Base-by-base conservation (phyloP, 768 basidiomycete species). In the Macrolepiota albuminosa region DNA sequence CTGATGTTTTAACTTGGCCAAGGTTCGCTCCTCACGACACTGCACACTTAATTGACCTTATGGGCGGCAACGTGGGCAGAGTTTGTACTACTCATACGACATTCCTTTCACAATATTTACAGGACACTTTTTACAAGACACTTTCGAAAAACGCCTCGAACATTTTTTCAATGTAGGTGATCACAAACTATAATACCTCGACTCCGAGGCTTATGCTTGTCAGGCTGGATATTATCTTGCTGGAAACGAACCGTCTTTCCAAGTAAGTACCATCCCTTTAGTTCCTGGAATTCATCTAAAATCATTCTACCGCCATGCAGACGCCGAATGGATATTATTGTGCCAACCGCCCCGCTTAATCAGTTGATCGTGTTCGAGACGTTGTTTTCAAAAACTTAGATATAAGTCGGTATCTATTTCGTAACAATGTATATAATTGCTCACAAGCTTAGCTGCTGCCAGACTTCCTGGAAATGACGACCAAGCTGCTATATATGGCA, bases 401-500 rank as follows among this genome's bases (percentile, higher is more conserved):
- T 64, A 84, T 84, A 64, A 84, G 87, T 87, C 54, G 63, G 83
- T 66, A 8, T 11, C 56, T 46, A 11, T 46, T n/a, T 36, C 13
- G 13, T n/a, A 54, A 6, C 26, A 43, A 57, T 10, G 54, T 62
- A 42, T 45, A n/a, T 14, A 13, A 42, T 56, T 54, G 13, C 55
- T n/a, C 6, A 54, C 5, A 8, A 42, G 13, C 21, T 46, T 40
- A 89, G 86, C 82, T 54, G 72, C 83, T 16, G 84, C 76, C n/a
- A 86, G 87, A 9, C 68, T 89, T 3, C 87, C 87, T 2, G 86
- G 87, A 42, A 88, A 88, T 61, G 87, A 87, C 61, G 86, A 88
- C 63, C 86, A 87, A 68, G 86, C 82, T 2, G 86, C 86, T 1
- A 88, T 21, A 21, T 21, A 21, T 87, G 86, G 87, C 84, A 1